These are phyloP conservation scores for Kodamaea jinghongensis DNA, from an alignment of 805 yeast genomes.

Conservation along the genomic window DNA sequence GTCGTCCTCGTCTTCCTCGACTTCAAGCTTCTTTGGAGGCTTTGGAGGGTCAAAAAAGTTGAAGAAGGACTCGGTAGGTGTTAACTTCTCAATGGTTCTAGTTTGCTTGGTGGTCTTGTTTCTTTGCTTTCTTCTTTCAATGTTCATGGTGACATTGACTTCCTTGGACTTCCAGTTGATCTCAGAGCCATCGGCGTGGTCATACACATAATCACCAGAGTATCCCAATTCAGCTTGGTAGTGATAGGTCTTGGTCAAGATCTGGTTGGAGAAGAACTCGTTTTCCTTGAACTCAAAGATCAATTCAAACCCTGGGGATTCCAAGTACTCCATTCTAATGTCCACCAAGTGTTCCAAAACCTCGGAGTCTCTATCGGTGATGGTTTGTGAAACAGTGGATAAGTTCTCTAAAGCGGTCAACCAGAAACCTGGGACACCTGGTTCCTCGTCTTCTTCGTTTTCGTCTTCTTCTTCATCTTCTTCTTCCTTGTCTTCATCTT, in stretches of 20 bases:
- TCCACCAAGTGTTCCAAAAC: constrained; percentile 68
- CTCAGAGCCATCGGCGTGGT: constrained; percentile 89
- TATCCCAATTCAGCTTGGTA: constrained; percentile 93
- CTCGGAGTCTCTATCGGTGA: constrained; percentile 87
- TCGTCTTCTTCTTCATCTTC: constrained; percentile 43
- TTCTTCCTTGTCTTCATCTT: constrained; percentile 24
- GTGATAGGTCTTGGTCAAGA: constrained; percentile 80
- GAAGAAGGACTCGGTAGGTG: constrained; percentile 95
- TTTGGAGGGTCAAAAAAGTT: constrained; percentile 93
- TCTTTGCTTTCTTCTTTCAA: constrained; percentile 96
- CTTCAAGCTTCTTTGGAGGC: constrained; percentile 51
- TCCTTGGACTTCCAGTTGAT: constrained; percentile 83
- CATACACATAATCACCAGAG: constrained; percentile 94
- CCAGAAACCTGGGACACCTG: constrained; percentile 96
- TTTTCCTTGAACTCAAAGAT: constrained; percentile 76
- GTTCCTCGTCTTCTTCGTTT: constrained; percentile 44
- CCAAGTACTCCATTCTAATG: constrained; percentile 74
- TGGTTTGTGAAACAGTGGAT: constrained; percentile 74
- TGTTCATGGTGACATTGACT: constrained; percentile 75
- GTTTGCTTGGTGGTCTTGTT: constrained; percentile 95
- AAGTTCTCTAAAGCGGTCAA: constrained; percentile 90
- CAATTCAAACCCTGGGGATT: constrained; percentile 84
- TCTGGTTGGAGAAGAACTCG: constrained; percentile 70
- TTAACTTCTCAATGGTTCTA: constrained; percentile 88
- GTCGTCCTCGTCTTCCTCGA: constrained; percentile 51